These are phyloP conservation scores for Chaetomidium leptoderma DNA, from an alignment of 495 filamentous ascomycete species.

Conservation along the genomic window DNA sequence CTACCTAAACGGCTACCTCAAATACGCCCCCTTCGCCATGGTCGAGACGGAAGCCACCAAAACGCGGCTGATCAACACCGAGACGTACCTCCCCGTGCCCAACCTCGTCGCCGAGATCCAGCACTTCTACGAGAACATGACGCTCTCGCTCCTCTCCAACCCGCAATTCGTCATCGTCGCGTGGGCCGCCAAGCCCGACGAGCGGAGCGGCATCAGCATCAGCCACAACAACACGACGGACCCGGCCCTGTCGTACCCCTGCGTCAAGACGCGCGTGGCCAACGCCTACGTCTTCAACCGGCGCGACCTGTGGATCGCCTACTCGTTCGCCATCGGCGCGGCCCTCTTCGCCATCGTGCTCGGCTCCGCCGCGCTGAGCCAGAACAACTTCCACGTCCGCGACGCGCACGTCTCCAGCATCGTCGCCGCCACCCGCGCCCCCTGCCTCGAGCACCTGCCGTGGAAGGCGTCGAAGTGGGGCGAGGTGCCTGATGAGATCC, in stretches of 20 bases:
- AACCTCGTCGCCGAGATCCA: conserved; percentile 19
- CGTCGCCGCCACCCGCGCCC: conserved; percentile 31
- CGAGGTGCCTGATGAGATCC: conserved; percentile 26
- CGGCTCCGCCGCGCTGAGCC: conserved; percentile 24
- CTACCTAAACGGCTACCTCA: conserved; percentile 21
- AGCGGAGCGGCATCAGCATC: conserved; percentile 13
- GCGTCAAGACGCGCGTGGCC: conserved; percentile 21
- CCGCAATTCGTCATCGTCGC: conserved; percentile 28
- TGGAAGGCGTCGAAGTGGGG: conserved; percentile 31
- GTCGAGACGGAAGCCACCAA: conserved; percentile 16
- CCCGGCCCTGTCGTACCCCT: conserved; percentile 22
- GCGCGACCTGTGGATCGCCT: conserved; percentile 30
- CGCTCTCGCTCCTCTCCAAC: conserved; percentile 28
- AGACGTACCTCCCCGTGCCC: conserved; percentile 19
- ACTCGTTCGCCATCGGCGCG: conserved; percentile 21
- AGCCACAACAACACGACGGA: conserved; percentile 5
- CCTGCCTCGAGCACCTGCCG: conserved; percentile 25
- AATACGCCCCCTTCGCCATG: conserved; percentile 18
- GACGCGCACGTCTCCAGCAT: conserved; percentile 25
- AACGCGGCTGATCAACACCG: conserved; percentile 25
- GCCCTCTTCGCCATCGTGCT: conserved; percentile 21
- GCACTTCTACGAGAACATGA: conserved; percentile 29
- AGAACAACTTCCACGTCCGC: conserved; percentile 29
- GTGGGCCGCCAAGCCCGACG: conserved; percentile 22
- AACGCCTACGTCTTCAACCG: conserved; percentile 27